Conservation (phyloP, 371 early-diverging fungal species). For the Basidiobolus meristosporus region DNA sequence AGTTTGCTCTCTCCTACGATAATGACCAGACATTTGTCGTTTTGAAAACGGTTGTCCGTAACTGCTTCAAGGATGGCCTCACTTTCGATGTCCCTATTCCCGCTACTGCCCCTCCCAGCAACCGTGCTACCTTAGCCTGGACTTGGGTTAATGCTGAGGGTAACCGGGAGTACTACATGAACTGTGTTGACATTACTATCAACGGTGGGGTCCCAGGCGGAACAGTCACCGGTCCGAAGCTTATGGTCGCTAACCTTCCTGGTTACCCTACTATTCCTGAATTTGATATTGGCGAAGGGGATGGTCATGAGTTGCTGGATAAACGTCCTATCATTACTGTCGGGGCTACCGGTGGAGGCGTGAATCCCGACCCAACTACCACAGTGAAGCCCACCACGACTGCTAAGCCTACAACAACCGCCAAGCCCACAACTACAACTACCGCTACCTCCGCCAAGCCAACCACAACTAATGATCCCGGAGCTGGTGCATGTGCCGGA, state of each 20-base stretch:
- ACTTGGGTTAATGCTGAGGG: conserved; percentile 38
- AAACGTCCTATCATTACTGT: conserved; percentile 14
- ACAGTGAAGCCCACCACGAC: too few relatives aligned
- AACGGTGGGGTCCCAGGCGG: conserved; percentile 7
- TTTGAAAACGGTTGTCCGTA: neutral
- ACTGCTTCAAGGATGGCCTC: neutral
- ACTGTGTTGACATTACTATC: conserved; percentile 43
- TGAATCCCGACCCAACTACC: too few relatives aligned
- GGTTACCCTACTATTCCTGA: conserved; percentile 15
- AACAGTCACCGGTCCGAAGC: conserved; percentile 16
- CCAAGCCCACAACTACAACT: too few relatives aligned
- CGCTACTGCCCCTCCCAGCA: neutral
- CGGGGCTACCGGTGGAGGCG: conserved; percentile 4
- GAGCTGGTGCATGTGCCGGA: too few relatives aligned
- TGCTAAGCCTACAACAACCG: conserved; percentile 7
- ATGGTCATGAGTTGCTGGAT: conserved; percentile 12
- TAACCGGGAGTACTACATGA: conserved; percentile 43
- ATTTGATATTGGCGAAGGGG: conserved; percentile 15
- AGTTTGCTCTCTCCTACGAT: conserved; percentile 3
- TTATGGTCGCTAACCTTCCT: conserved; percentile 25
- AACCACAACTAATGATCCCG: too few relatives aligned
- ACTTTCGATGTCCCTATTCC: conserved; percentile 1
- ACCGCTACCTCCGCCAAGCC: too few relatives aligned
- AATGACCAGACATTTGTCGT: conserved; percentile 7
- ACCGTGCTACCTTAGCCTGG: conserved; percentile 28